Base-by-base conservation (phyloP, 805 yeast genomes). In the Kodamaea laetipori region DNA sequence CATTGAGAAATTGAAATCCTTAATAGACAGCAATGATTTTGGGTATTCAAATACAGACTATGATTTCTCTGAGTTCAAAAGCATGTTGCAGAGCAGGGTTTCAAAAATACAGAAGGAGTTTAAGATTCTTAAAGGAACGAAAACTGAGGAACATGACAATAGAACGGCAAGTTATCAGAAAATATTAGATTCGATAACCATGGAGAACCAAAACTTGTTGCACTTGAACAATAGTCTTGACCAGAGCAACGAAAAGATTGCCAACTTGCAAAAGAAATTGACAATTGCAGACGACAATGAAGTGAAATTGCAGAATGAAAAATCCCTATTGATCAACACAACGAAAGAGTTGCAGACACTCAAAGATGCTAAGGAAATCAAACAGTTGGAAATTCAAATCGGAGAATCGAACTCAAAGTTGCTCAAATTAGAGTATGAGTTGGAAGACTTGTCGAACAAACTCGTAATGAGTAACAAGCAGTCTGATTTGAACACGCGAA, bases 401-500 rank as follows among this genome's bases (percentile, higher is more conserved):
- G 64, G 63, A 13, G 50, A 56, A 0, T 67, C 67, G 6, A 75
- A 77, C 34, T 52, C 56, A 8, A 54, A 63, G 25, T 61, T 80
- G 6, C 32, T 44, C 9, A 49, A 46, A 23, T 45, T 64, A 27
- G 73, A 68, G 38, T 49, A 45, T 41, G 67, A 62, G 21, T 55
- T 81, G 8, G 94, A 87, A 7, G 70, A 69, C 0, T 53, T 81
- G 11, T 75, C 76, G 44, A 70, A 70, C 12, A 73, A 78, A 15
- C 67, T 86, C 10, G 56, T 77, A 4, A 62, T 66, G 11, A 72
- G 77, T 3, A 82, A 78, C 51, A 73, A 75, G 52, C 84, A 79
- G 54, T 69, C 85, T 0, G 90, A 82, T 38, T 53, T 73, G 2
- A 67, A 77, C 47, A 84, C 88, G 0, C 80, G 77, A 48, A 54